A percentile compares a stretch with the other conserved stretches of the same genome.
These are phyloP conservation scores for Danielia reshetovae DNA, from an alignment of 805 yeast genomes.

Conservation along the genomic window DNA sequence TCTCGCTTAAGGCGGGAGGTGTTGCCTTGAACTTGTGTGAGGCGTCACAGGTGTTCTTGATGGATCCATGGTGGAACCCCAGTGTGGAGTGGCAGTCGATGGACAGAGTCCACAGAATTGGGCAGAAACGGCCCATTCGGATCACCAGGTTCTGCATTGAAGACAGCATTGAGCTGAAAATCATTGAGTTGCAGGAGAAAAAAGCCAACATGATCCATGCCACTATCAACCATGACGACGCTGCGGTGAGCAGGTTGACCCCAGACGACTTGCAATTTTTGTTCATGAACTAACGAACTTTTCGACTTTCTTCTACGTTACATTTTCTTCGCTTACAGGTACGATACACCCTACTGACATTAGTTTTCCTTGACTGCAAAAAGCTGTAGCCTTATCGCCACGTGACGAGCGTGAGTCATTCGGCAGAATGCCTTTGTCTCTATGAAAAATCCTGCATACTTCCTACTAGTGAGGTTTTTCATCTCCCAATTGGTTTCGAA, in stretches of 20 bases:
- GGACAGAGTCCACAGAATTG: conserved; percentile 96
- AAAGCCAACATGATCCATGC: conserved; percentile 98
- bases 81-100: conserved; percentile 98
- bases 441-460: too few relatives aligned
- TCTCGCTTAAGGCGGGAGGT: conserved; percentile 97
- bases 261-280: conserved; percentile 94
- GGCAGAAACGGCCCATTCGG: conserved; percentile 90
- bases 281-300: conserved; percentile 72
- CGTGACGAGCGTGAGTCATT: conserved; percentile 11
- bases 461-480: too few relatives aligned
- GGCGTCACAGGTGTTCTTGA: conserved; percentile 90
- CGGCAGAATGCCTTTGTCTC: background rate
- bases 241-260: conserved; percentile 81
- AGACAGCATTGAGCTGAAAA: conserved; percentile 94
- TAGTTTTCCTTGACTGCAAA: too few relatives aligned
- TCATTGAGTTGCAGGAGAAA: conserved; percentile 92
- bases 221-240: conserved; percentile 87
- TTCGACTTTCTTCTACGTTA: too few relatives aligned
- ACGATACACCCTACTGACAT: too few relatives aligned
- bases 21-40: conserved; percentile 95
- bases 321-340: too few relatives aligned
- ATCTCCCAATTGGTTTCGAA: too few relatives aligned
- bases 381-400: conserved; percentile 6
- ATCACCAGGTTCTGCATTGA: conserved; percentile 92
- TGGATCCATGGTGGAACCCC: conserved; percentile 99